Base-by-base conservation (phyloP, 2,329 filamentous ascomycete species). In the Aureobasidium sp. region DNA sequence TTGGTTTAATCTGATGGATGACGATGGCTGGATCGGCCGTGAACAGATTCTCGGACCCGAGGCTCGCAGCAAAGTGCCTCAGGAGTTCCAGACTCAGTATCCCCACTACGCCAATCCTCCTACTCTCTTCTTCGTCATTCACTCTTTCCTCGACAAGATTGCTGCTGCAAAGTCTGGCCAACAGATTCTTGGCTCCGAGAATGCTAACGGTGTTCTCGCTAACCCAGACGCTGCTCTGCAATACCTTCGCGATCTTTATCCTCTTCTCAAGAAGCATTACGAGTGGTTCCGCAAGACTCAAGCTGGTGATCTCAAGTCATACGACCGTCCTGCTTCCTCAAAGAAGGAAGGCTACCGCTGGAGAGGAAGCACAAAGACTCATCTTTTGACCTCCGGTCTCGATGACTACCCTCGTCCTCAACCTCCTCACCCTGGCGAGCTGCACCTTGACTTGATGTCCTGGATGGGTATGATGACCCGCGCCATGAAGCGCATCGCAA, bases 401-500 rank as follows among this genome's bases (percentile, higher is more conserved):
- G 94, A 99, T 70, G 94, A 99, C 76, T 99, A 97, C 72, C 94
- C 94, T 54, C 90, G 94, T 53, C 83, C 94, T 9, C 90, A 96
- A 74, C 92, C 94, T 14, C 94, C 94, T 30, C 92, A 97, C 73
- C 93, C 94, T 0, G 93, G 91, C 69, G 94, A 99, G 83, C 82
- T 99, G 54, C 93, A 99, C 73, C 87, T 95, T 34, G 94, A 99
- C 75, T 81, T 97, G 59, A 89, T 99, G 73, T 90, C 90, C 58
- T 99, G 94, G 94, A 89, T 99, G 76, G 94, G 93, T n/a, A 85
- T 97, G 78, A 96, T 97, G 90, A 88, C 90, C 44, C 86, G 88
- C 66, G 88, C 89, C n/a, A 83, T 99, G 60, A 82, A 85, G 68
- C 89, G 88, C 67, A 89, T 97, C 67, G 90, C 91, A 1, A 78